phyloP scores from a whole-genome alignment of 768 basidiomycete species.

The Kwoniella sp. region DNA sequence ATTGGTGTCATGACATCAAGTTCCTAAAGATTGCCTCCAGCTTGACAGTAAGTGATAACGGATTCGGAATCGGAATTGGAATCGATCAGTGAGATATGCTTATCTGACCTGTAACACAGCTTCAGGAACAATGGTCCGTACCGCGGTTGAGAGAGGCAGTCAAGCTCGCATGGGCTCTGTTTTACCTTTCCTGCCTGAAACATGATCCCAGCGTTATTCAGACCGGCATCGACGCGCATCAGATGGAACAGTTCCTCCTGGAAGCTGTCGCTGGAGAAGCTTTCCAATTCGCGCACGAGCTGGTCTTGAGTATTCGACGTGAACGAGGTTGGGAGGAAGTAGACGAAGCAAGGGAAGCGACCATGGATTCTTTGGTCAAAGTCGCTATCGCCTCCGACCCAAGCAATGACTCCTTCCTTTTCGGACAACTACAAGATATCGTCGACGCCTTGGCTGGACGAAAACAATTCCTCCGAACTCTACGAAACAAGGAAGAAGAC shows the following conservation, averaged over 20 bases:
- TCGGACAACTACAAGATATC: slow-evolving; percentile 33
- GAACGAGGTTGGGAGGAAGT: slow-evolving; percentile 40
- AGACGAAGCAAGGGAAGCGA: slow-evolving; percentile 23
- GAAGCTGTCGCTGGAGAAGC: slow-evolving; percentile 42
- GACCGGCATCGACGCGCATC: slow-evolving; percentile 38
- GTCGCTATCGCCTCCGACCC: slow-evolving; percentile 33
- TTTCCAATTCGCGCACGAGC: slow-evolving; percentile 34
- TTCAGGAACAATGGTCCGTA: slow-evolving; percentile 43
- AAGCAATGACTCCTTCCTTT: slow-evolving; percentile 35
- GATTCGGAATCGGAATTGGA: no score
- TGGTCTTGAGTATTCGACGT: slow-evolving; percentile 28
- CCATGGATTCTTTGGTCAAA: slow-evolving; percentile 32
- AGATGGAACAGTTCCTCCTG: slow-evolving; percentile 36
- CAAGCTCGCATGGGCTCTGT: slow-evolving; percentile 40
- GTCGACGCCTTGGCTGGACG: slow-evolving; percentile 29
- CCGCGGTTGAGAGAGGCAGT: slow-evolving; percentile 38
- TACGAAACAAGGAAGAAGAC: slow-evolving; percentile 48
- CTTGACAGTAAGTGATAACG: slow-evolving; percentile 32
- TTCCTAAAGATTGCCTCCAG: slow-evolving; percentile 45
- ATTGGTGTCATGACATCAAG: slow-evolving; percentile 40
- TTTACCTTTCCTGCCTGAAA: slow-evolving; percentile 34
- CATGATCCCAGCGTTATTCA: slow-evolving; percentile 33
- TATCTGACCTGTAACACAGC: slow-evolving; percentile 23
- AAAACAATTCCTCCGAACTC: slow-evolving; percentile 40
- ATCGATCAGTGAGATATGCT: background rate